Percentiles rank a stretch among this genome's conserved stretches.
phyloP scores from a whole-genome alignment of 164 flowering plant genomes.

The Saururus chinensis region DNA sequence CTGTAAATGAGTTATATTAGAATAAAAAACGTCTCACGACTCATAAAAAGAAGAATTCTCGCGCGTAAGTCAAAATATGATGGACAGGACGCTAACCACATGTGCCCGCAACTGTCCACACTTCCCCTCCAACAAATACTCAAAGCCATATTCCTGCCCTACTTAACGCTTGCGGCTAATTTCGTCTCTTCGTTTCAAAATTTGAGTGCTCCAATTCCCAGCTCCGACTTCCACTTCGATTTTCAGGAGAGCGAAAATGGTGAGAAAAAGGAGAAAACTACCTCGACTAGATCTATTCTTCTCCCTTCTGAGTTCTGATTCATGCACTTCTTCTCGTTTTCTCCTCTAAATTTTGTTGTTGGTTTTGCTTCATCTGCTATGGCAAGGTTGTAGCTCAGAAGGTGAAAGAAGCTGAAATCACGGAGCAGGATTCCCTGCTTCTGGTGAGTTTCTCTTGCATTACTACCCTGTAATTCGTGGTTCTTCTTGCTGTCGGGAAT shows the following conservation, averaged over 20 bases:
- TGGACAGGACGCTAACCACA: no score
- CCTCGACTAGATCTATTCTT: background rate
- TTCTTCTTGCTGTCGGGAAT: background rate
- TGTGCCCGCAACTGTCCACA: no score
- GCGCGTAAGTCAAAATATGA: no score
- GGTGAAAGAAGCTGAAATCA: conserved; percentile 72
- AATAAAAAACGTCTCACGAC: no score
- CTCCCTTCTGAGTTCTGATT: background rate
- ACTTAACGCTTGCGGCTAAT: no score
- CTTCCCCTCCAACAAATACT: no score
- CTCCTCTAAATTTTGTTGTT: background rate
- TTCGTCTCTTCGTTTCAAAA: background rate
- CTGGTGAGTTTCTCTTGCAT: conserved; percentile 34
- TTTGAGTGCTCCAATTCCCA: background rate
- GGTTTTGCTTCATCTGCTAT: background rate
- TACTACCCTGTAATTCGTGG: background rate
- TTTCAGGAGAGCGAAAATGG: background rate
- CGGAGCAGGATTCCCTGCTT: conserved; percentile 89
- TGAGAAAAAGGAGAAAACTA: background rate
- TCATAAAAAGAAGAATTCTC: no score
- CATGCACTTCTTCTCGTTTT: background rate
- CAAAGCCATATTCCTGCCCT: no score
- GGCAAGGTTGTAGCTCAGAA: conserved; percentile 71
- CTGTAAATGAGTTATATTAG: no score
- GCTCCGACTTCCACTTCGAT: background rate